Percentiles rank a stretch among this genome's conserved stretches.
phyloP scores from a whole-genome alignment of 768 basidiomycete species.

The Russula olivacea region DNA sequence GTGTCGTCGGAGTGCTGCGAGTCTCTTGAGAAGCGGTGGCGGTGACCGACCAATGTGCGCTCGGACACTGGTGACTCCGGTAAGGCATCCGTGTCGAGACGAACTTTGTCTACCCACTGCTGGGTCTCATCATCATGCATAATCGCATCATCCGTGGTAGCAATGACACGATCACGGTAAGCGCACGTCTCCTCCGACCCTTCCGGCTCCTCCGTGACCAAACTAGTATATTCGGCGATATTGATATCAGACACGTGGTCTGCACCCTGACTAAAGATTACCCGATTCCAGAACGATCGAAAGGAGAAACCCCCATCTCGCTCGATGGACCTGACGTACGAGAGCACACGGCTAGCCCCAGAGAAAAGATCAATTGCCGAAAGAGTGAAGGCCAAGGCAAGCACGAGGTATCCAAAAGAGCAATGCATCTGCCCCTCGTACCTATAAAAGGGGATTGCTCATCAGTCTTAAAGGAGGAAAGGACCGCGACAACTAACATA shows the following conservation, averaged over 20 bases:
- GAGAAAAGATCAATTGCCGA: constrained; percentile 51
- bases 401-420: constrained; percentile 52
- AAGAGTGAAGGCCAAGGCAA: constrained; percentile 42
- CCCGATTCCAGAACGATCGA: constrained; percentile 50
- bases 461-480: neutral
- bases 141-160: constrained; percentile 17
- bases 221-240: constrained; percentile 51
- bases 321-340: constrained; percentile 38
- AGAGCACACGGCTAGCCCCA: constrained; percentile 44
- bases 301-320: constrained; percentile 39
- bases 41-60: constrained; percentile 46
- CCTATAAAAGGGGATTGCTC: constrained; percentile 38
- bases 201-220: constrained; percentile 50
- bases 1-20: constrained; percentile 54
- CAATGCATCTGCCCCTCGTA: constrained; percentile 61
- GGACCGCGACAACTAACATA: constrained; percentile 57
- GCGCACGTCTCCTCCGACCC: constrained; percentile 40
- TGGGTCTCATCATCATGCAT: constrained; percentile 36
- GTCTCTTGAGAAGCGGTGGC: constrained; percentile 36
- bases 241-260: constrained; percentile 17
- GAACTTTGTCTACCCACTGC: constrained; percentile 50
- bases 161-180: constrained; percentile 8
- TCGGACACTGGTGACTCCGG: constrained; percentile 47
- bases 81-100: constrained; percentile 37
- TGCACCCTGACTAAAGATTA: constrained; percentile 46